Percentiles rank a stretch among this genome's conserved stretches.
These are phyloP conservation scores for Wallacemonas sp. DNA, from an alignment of 208 protist genomes.

Conservation along the genomic window DNA sequence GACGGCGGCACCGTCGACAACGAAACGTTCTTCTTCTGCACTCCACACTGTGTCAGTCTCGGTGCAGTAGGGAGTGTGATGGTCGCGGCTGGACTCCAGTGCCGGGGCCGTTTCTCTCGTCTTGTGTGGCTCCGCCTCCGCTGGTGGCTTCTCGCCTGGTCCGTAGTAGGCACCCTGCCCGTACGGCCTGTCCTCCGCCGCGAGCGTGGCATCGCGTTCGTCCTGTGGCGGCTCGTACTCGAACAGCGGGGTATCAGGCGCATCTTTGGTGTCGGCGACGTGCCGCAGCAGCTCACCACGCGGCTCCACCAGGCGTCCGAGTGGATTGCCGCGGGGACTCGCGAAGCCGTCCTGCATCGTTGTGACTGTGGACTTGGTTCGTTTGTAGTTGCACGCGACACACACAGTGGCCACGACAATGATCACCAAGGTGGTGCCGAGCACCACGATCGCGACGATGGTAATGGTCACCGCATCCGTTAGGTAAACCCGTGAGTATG, in stretches of 20 bases:
- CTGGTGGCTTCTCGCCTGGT: neutral
- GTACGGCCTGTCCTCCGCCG: too few relatives aligned
- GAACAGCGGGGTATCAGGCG: neutral
- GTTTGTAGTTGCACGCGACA: neutral
- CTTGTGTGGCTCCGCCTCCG: neutral
- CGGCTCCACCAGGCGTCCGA: neutral
- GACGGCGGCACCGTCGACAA: neutral
- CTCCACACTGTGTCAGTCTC: slow-evolving; percentile 1
- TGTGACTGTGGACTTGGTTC: neutral
- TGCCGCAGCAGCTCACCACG: neutral
- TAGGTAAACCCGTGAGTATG: neutral
- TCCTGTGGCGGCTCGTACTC: slow-evolving; percentile 1
- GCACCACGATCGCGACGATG: neutral
- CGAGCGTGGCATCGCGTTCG: neutral
- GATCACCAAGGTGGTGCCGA: neutral
- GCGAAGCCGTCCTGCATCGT: neutral
- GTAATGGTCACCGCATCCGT: neutral
- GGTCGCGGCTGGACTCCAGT: neutral
- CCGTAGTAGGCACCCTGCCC: too few relatives aligned
- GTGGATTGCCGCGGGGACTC: neutral
- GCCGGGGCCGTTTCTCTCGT: neutral
- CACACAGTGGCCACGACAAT: neutral
- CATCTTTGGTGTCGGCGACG: neutral
- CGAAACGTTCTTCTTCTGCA: neutral
- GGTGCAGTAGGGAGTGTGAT: slow-evolving; percentile 1